phyloP scores from a whole-genome alignment of 2,329 filamentous ascomycete genomes.

The Verticillium alfalfae region DNA sequence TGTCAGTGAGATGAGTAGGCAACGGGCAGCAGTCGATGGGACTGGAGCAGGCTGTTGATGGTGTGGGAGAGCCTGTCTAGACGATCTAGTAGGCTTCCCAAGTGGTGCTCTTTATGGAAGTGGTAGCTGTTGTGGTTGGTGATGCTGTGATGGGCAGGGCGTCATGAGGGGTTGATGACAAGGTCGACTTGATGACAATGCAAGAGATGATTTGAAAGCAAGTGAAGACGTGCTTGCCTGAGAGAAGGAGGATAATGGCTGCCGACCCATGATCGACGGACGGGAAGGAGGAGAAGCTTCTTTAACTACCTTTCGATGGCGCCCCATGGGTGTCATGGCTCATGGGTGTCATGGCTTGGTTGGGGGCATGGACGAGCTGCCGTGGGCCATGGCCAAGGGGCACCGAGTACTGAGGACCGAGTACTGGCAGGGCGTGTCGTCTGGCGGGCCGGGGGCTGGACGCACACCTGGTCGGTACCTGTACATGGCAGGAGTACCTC shows the following conservation, averaged over 20 bases:
- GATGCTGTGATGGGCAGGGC: not conserved
- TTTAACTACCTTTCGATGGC: not conserved
- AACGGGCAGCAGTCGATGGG: not conserved
- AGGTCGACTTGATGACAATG: not conserved
- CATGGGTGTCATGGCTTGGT: not conserved
- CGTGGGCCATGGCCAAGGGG: too few relatives aligned
- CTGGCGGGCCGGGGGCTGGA: conserved; percentile 3
- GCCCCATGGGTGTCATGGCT: not conserved
- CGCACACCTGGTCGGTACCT: conserved; percentile 3
- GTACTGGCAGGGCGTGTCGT: not conserved
- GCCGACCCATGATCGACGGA: not conserved
- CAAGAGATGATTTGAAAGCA: not conserved
- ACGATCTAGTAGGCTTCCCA: not conserved
- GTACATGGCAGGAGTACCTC: conserved; percentile 8
- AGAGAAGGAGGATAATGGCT: not conserved
- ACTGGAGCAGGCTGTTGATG: not conserved
- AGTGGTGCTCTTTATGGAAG: not conserved
- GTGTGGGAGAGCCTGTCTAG: not conserved
- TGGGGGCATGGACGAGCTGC: not conserved
- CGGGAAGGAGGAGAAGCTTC: not conserved
- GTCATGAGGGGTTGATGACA: not conserved
- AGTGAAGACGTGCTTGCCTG: not conserved
- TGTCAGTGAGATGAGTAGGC: not conserved
- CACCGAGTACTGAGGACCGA: not conserved
- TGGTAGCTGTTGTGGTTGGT: not conserved